Percentiles rank a stretch among this genome's conserved stretches.
Evolutionary conservation across 345 rosid species (phyloP).

Genomic region (Psidium guajava): DNA sequence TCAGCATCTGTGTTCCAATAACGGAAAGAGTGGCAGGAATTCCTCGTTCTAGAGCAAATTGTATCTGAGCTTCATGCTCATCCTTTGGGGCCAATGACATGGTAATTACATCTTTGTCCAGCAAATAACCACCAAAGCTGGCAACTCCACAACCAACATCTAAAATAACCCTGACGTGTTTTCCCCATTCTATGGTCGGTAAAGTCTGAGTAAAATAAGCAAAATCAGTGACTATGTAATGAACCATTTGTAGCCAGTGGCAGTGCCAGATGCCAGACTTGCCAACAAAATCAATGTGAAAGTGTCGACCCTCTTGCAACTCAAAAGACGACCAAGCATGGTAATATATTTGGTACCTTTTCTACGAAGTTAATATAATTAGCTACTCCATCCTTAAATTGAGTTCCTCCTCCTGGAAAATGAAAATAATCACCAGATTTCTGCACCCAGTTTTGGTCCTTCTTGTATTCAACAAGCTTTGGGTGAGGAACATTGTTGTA

Average conservation of each 20-base stretch:
- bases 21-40: conserved; percentile 88
- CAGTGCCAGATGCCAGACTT: neutral
- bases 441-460: conserved; percentile 86
- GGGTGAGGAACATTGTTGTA: conserved; percentile 83
- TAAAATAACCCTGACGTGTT: conserved; percentile 52
- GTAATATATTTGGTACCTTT: conserved; percentile 25
- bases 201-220: conserved; percentile 32
- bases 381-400: conserved; percentile 74
- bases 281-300: neutral
- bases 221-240: neutral
- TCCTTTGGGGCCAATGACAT: conserved; percentile 98
- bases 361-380: conserved; percentile 51
- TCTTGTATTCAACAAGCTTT: conserved; percentile 93
- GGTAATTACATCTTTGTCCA: conserved; percentile 67
- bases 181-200: conserved; percentile 62
- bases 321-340: neutral
- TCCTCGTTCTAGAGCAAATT: conserved; percentile 89
- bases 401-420: conserved; percentile 97
- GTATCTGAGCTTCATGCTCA: conserved; percentile 98
- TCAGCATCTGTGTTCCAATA: conserved; percentile 68
- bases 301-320: neutral
- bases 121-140: conserved; percentile 79
- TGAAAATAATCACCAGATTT: conserved; percentile 53
- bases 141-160: conserved; percentile 97
- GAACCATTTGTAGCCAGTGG: neutral